Conservation (phyloP, 1,284 basidiomycete genomes). For the Boletellus deceptivus region DNA sequence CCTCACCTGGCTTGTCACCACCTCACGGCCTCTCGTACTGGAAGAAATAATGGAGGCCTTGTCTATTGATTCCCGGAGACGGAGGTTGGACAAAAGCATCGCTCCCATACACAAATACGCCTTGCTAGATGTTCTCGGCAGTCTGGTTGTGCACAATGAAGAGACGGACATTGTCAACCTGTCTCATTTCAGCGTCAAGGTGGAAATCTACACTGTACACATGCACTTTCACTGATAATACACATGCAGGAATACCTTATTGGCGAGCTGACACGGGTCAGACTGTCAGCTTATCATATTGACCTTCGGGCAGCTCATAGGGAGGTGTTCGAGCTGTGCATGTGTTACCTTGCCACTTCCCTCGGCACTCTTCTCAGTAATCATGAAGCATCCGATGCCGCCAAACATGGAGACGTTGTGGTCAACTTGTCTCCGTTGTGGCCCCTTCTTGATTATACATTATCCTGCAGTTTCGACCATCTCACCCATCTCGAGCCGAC, state of each 20-base stretch:
- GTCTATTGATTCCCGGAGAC: constrained; percentile 4
- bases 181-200: constrained; percentile 20
- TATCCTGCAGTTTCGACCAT: constrained; percentile 4
- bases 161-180: constrained; percentile 8
- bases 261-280: neutral
- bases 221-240: neutral
- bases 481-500: neutral
- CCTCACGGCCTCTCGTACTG: constrained; percentile 1
- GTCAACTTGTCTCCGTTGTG: neutral
- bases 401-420: neutral
- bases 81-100: neutral
- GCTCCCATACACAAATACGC: constrained; percentile 2
- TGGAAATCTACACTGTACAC: neutral
- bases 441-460: constrained; percentile 7
- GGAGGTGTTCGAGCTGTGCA: constrained; percentile 1
- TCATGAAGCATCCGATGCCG: neutral
- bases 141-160: constrained; percentile 13
- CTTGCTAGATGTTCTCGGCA: constrained; percentile 12
- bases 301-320: constrained; percentile 1
- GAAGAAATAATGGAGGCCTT: constrained; percentile 10
- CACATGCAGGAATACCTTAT: constrained; percentile 6
- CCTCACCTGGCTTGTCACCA: constrained; percentile 7
- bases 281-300: constrained; percentile 1
- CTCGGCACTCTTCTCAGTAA: neutral
- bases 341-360: constrained; percentile 5